Conservation (phyloP, 2,329 filamentous ascomycete species). For the Colletotrichum sublineola region DNA sequence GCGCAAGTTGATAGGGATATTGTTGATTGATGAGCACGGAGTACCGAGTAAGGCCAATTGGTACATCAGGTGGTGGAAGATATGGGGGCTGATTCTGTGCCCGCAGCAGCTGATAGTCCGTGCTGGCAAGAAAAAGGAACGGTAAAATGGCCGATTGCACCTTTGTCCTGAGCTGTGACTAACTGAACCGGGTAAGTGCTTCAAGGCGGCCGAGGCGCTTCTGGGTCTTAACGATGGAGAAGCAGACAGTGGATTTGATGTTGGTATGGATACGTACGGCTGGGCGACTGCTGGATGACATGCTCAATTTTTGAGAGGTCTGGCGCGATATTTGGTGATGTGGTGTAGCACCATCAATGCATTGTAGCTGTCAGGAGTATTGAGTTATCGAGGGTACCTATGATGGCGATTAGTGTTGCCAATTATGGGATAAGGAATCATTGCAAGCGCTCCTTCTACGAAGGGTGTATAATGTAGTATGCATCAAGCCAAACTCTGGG, state of each 20-base stretch:
- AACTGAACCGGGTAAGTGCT: not conserved
- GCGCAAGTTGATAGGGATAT: conserved; percentile 36
- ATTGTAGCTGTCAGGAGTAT: not conserved
- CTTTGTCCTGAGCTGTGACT: not conserved
- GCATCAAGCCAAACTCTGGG: not conserved
- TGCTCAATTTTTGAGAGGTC: not conserved
- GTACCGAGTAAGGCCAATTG: conserved; percentile 9
- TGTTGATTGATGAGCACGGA: conserved; percentile 20
- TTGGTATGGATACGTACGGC: not conserved
- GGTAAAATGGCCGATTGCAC: conserved; percentile 20
- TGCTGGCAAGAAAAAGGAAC: conserved; percentile 26
- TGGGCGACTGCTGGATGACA: conserved; percentile 4
- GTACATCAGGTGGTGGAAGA: conserved; percentile 11
- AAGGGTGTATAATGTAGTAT: not conserved
- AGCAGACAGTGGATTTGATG: conserved; percentile 17
- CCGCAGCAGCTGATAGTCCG: conserved; percentile 25
- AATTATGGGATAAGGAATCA: not conserved
- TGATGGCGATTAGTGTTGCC: not conserved
- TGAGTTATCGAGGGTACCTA: not conserved
- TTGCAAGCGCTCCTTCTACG: not conserved
- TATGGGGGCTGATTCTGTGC: conserved; percentile 22
- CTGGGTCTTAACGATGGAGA: conserved; percentile 14
- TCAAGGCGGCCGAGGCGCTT: conserved; percentile 2
- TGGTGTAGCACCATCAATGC: not conserved
- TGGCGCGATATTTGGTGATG: not conserved